Evolutionary conservation across 2,329 filamentous ascomycete genomes (phyloP).

Genomic region (Nectriaceae sp.): DNA sequence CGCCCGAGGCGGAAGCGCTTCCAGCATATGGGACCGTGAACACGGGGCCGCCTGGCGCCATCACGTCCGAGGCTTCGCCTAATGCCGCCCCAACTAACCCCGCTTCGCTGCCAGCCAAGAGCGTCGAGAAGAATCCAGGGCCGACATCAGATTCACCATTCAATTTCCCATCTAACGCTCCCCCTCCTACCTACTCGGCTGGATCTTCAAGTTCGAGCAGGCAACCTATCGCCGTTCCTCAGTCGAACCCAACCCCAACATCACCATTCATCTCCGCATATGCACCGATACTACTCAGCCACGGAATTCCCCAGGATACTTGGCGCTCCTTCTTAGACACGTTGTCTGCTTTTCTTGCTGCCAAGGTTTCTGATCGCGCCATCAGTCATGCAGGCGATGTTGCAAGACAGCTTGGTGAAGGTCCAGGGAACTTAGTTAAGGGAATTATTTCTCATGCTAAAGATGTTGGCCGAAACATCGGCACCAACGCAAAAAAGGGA

Average conservation of each 20-base stretch:
- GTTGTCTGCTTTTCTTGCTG: slow-evolving; percentile 47
- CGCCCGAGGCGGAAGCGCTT: neutral
- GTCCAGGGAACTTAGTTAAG: slow-evolving; percentile 39
- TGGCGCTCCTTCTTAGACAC: slow-evolving; percentile 41
- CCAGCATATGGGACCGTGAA: neutral
- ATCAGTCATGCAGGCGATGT: slow-evolving; percentile 45
- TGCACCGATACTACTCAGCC: slow-evolving; percentile 37
- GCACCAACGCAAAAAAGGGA: slow-evolving; percentile 38
- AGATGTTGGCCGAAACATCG: slow-evolving; percentile 37
- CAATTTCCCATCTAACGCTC: slow-evolving; percentile 37
- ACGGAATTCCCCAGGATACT: slow-evolving; percentile 38
- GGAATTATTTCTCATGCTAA: slow-evolving; percentile 39
- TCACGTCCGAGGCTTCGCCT: neutral
- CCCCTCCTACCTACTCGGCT: slow-evolving; percentile 34
- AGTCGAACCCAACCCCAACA: slow-evolving; percentile 34
- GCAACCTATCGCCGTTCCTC: slow-evolving; percentile 43
- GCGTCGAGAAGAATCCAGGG: neutral
- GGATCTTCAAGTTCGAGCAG: slow-evolving; percentile 11
- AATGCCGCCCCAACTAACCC: neutral
- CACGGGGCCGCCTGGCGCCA: neutral
- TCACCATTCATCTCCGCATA: slow-evolving; percentile 44
- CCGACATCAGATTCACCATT: slow-evolving; percentile 41
- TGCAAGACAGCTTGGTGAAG: slow-evolving; percentile 36
- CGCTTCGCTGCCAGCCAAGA: neutral
- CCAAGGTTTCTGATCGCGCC: slow-evolving; percentile 46